Base-by-base conservation (phyloP, 108 stramenopile genomes). In the Skeletonema marinoi region DNA sequence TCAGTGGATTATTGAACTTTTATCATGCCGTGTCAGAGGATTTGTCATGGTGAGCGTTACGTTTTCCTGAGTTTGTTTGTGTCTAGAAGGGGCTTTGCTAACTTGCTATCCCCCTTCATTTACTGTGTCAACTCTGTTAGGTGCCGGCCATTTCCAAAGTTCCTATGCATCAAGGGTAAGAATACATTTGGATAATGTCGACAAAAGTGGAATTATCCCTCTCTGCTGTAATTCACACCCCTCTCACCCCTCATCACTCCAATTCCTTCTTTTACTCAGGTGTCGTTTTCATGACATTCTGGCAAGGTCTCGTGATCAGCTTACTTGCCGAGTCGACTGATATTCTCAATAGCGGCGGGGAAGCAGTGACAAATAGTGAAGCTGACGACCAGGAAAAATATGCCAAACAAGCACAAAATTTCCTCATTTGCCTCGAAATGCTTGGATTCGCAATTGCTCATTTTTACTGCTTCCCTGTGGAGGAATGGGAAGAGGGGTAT, bases 391-490 rank as follows among this genome's bases (percentile, higher is more conserved):
- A 68, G 17, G 89, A 86, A 31, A 74, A 71, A 59, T 92, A 92
- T 89, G 95, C 92, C 8, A 83, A 84, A 64, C 83, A 92, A 71
- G 86, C 91, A 19, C 94, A 94, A 66, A 96, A 97, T 80, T 96
- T 97, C 78, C 85, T 97, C 58, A 96, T 97, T 82, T 97, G 97
- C 69, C 81, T 97, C 56, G 97, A 97, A 78, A 97, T 97, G 97
- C 88, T 97, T 14, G 72, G 94, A 44, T 96, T 96, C 58, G 75
- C 82, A 4, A 93, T 97, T 68, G 95, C 94, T 21, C 97, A 97
- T 65, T 96, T 96, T 54, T 96, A 97, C 80, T 92, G 93, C 60
- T 97, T 97, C 71, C 97, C 97, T 0, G 87, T 88, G 14, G 93
- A 96, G 25, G 97, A 97, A 81, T 97, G 97, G 97, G 72, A 92